Conservation (phyloP, 805 yeast species). For the Monosporozyma aquatica region DNA sequence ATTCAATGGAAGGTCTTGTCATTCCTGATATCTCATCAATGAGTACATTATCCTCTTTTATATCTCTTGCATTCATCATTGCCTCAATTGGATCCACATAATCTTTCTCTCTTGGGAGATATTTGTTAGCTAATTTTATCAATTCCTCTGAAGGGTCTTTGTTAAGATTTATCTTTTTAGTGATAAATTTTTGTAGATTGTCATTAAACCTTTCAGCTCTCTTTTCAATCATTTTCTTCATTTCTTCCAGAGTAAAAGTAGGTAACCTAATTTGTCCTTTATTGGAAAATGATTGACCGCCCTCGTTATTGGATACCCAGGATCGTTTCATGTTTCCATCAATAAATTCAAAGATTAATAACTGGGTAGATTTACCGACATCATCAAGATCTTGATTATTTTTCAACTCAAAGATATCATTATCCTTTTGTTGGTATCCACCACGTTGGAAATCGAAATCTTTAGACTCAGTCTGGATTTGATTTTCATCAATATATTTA, state of each 20-base stretch:
- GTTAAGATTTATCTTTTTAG: slow-evolving; percentile 19
- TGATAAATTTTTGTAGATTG: slow-evolving; percentile 33
- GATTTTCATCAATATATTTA: slow-evolving; percentile 75
- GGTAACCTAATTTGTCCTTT: slow-evolving; percentile 40
- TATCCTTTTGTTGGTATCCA: slow-evolving; percentile 49
- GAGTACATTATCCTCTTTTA: slow-evolving; percentile 11
- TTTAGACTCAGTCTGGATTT: slow-evolving; percentile 35
- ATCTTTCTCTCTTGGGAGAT: slow-evolving; percentile 42
- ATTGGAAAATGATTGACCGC: slow-evolving; percentile 6
- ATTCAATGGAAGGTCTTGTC: slow-evolving; percentile 36
- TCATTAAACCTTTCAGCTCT: slow-evolving; percentile 45
- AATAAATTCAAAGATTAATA: slow-evolving; percentile 65
- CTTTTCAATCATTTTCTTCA: slow-evolving; percentile 50
- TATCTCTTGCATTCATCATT: slow-evolving; percentile 36
- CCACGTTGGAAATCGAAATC: slow-evolving; percentile 32
- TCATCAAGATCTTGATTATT: slow-evolving; percentile 29
- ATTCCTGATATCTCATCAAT: slow-evolving; percentile 20
- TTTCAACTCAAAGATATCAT: slow-evolving; percentile 43
- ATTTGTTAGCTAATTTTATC: slow-evolving; percentile 27
- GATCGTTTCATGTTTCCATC: slow-evolving; percentile 52
- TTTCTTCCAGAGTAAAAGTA: slow-evolving; percentile 44
- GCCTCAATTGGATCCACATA: slow-evolving; percentile 55
- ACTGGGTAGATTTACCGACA: slow-evolving; percentile 36
- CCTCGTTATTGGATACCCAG: slow-evolving; percentile 35
- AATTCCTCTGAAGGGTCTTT: slow-evolving; percentile 38